Evolutionary conservation across 2,329 filamentous ascomycete genomes (phyloP).

Genomic region (Ceratocystis huliohia): DNA sequence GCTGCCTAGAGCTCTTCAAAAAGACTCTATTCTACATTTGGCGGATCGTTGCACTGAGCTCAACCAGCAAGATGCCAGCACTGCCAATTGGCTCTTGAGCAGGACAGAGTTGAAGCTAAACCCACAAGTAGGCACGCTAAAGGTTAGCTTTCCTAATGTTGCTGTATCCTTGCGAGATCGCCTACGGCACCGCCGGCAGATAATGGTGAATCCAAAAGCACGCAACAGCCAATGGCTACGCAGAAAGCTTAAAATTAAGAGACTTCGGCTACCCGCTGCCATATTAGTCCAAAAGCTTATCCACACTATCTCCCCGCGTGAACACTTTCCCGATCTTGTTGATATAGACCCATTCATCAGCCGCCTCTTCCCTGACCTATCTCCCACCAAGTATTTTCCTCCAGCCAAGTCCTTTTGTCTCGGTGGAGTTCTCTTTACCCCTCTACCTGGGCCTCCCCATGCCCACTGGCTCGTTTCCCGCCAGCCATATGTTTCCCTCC

Average conservation of each 20-base stretch:
- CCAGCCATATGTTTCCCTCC: slow-evolving; percentile 36
- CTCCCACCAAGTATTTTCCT: slow-evolving; percentile 18
- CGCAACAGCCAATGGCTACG: not conserved
- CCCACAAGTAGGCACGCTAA: not conserved
- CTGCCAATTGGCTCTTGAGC: slow-evolving; percentile 38
- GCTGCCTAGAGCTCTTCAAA: slow-evolving; percentile 59
- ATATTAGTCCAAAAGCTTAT: slow-evolving; percentile 38
- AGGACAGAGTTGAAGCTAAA: not conserved
- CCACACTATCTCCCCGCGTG: slow-evolving; percentile 39
- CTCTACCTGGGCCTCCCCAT: slow-evolving; percentile 30
- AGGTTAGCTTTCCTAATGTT: not conserved
- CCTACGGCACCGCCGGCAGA: not conserved
- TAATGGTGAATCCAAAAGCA: not conserved
- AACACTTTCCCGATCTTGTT: slow-evolving; percentile 31
- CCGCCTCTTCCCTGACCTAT: slow-evolving; percentile 38
- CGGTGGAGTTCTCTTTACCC: slow-evolving; percentile 30
- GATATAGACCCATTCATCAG: slow-evolving; percentile 36
- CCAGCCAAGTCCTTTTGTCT: slow-evolving; percentile 33
- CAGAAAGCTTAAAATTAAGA: not conserved
- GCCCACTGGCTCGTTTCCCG: slow-evolving; percentile 37
- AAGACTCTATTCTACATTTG: slow-evolving; percentile 49
- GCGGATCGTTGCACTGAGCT: slow-evolving; percentile 39
- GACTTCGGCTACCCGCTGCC: slow-evolving; percentile 29
- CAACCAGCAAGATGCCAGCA: slow-evolving; percentile 34
- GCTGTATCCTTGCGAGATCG: not conserved